These are phyloP conservation scores for Pichiaceae sp. DNA, from an alignment of 1,139 yeast genomes.

Conservation along the genomic window DNA sequence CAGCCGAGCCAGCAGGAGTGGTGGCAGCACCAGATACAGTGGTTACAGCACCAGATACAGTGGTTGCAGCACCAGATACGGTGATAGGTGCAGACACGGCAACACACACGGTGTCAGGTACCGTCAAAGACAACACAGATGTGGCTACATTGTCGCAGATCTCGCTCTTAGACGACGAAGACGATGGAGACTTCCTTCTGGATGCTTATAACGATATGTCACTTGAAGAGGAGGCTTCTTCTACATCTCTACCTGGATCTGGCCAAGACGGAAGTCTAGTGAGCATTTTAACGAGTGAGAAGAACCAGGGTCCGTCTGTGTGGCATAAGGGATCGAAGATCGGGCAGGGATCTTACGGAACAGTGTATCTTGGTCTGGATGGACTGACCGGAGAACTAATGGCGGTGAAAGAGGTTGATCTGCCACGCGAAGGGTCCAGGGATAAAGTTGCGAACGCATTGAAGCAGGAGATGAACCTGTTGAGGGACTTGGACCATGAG, in stretches of 20 bases:
- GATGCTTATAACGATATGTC: not conserved
- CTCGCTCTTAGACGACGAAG: conserved; percentile 1
- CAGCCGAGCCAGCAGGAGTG: too few relatives aligned
- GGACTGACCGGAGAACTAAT: conserved; percentile 88
- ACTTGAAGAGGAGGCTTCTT: not conserved
- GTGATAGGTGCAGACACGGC: not conserved
- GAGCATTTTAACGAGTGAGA: conserved; percentile 29
- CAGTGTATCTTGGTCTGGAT: conserved; percentile 87
- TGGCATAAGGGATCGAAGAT: conserved; percentile 92
- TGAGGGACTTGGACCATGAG: conserved; percentile 79
- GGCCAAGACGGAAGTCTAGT: conserved; percentile 21
- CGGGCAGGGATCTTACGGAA: conserved; percentile 93
- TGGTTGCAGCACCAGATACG: not conserved
- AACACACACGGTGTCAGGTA: not conserved
- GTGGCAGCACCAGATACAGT: not conserved
- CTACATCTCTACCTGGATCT: not conserved
- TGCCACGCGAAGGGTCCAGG: conserved; percentile 40
- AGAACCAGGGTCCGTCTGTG: conserved; percentile 53
- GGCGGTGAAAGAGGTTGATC: conserved; percentile 92
- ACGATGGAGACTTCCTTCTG: not conserved
- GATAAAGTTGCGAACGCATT: conserved; percentile 70
- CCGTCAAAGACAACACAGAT: not conserved
- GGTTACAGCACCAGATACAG: not conserved
- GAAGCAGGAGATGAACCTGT: conserved; percentile 73
- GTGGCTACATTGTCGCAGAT: not conserved